Evolutionary conservation across 2,329 filamentous ascomycete genomes (phyloP), one percentile per base, ranked within the genome.

Genomic region (Colletotrichum somersetense): DNA sequence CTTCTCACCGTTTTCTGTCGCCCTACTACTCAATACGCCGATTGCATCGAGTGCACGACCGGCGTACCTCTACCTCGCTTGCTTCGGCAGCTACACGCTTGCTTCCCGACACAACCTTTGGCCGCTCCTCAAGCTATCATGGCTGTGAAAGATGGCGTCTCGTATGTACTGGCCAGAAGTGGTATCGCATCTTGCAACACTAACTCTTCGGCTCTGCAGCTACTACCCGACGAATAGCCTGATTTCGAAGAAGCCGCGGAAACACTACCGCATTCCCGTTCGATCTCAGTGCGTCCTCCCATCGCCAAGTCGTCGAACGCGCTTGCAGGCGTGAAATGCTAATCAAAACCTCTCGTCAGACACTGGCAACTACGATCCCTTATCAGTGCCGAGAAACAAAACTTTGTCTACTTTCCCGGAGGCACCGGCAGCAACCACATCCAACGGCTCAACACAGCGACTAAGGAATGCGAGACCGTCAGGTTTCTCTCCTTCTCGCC

Each of bases 311-410:
- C 26, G 50, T 65, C 26, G 30, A 48, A n/a, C 52, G 59, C 58
- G 58, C 70, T 42, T 30, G 38, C 44, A 72, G 56, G 38, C 38
- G 35, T 18, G 16, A 35, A 52, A 26, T 65, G 40, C 72, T 74
- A 55, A 74, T 57, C n/a, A 30, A 10, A 46, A 14, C 38, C 56
- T 53, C 62, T 50, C 55, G 70, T 40, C 77, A 95, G 92, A 75
- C 93, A 96, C 83, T 95, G 92, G 91, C 93, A 96, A 83, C 87
- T 99, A 57, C 93, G 96, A 67, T 96, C 97, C 76, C 91, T 97
- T 76, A 93, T 98, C 79, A 96, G 93, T 80, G 92, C 91, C 35
- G 91, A 94, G 75, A 90, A 93, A 77, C 87, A 90, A 55, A 89
- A 95, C 81, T 84, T 91, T 76, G 87, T 98, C 75, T 98, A 97